These are phyloP conservation scores for Hypoxylon fragiforme DNA, from an alignment of 495 filamentous ascomycete genomes.

Conservation along the genomic window DNA sequence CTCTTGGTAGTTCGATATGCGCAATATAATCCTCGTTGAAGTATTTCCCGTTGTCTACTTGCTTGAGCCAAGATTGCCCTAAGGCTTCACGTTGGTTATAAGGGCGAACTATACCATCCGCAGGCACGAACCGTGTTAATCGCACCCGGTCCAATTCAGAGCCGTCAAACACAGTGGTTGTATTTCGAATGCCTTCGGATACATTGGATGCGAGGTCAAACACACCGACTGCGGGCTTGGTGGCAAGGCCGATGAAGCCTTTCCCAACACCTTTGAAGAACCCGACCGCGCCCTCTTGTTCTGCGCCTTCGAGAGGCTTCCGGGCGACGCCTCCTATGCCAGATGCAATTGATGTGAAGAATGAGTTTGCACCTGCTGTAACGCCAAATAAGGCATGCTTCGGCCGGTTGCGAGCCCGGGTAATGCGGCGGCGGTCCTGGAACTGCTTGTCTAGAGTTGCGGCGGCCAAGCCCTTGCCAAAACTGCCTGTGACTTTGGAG, in stretches of 20 bases:
- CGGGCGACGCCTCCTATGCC: slow-evolving; percentile 90
- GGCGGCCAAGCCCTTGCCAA: slow-evolving; percentile 91
- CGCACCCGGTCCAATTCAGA: slow-evolving; percentile 93
- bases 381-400: slow-evolving; percentile 97
- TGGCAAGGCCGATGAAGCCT: slow-evolving; percentile 87
- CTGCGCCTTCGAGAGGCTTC: slow-evolving; percentile 92
- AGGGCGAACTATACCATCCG: slow-evolving; percentile 90
- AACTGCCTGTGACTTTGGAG: slow-evolving; percentile 93
- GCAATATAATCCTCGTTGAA: slow-evolving; percentile 98
- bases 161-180: slow-evolving; percentile 95
- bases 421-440: slow-evolving; percentile 93
- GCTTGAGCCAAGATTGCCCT: slow-evolving; percentile 98
- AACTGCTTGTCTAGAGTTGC: slow-evolving; percentile 98
- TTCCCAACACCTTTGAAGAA: slow-evolving; percentile 98
- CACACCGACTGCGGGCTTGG: slow-evolving; percentile 94
- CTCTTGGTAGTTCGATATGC: slow-evolving; percentile 84
- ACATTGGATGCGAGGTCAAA: slow-evolving; percentile 97
- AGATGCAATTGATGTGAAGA: slow-evolving; percentile 86
- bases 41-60: slow-evolving; percentile 92
- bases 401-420: slow-evolving; percentile 86
- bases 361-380: slow-evolving; percentile 91
- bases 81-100: slow-evolving; percentile 96
- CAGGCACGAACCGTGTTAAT: slow-evolving; percentile 84
- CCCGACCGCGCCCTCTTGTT: slow-evolving; percentile 88
- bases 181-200: slow-evolving; percentile 95